Evolutionary conservation across 208 protist species (phyloP).

Genomic region (Wallacemonas sp.): DNA sequence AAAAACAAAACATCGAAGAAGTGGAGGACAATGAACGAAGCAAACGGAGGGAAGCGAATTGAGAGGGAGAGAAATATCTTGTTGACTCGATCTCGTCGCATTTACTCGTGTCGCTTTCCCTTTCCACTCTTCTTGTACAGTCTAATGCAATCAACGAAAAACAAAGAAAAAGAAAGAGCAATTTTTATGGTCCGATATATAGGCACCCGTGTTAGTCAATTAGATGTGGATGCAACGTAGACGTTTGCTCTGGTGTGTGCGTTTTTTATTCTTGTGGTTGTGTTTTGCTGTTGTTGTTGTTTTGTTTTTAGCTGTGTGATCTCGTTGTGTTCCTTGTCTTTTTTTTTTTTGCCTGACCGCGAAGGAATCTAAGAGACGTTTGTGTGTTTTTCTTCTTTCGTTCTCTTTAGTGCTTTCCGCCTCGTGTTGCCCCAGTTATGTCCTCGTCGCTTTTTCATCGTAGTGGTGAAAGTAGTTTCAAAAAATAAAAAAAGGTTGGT

Average conservation of each 20-base stretch:
- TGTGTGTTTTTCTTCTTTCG: too few species aligned
- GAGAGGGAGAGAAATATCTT: constrained; percentile 5
- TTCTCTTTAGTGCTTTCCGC: too few species aligned
- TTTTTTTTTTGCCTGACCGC: constrained; percentile 6
- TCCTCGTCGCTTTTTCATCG: neutral
- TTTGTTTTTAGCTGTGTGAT: neutral
- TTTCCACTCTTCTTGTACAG: neutral
- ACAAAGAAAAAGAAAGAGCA: constrained; percentile 5
- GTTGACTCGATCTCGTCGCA: too few species aligned
- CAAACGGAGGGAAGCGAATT: too few species aligned
- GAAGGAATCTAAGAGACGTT: too few species aligned
- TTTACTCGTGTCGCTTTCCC: constrained; percentile 13
- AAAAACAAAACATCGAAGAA: neutral
- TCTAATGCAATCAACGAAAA: constrained; percentile 6
- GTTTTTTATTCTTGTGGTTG: neutral
- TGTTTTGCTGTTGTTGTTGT: neutral
- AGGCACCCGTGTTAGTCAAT: neutral
- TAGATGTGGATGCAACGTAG: neutral
- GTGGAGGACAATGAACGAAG: too few species aligned
- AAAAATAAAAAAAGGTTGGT: constrained; percentile 1
- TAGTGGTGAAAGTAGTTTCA: neutral
- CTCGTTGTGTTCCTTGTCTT: neutral
- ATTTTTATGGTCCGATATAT: constrained; percentile 5
- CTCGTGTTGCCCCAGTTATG: too few species aligned
- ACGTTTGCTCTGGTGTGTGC: too few species aligned